Percentiles rank a stretch among this genome's conserved stretches.
These are phyloP conservation scores for Pisolithus thermaeus DNA, from an alignment of 1,284 basidiomycete genomes.

Conservation along the genomic window DNA sequence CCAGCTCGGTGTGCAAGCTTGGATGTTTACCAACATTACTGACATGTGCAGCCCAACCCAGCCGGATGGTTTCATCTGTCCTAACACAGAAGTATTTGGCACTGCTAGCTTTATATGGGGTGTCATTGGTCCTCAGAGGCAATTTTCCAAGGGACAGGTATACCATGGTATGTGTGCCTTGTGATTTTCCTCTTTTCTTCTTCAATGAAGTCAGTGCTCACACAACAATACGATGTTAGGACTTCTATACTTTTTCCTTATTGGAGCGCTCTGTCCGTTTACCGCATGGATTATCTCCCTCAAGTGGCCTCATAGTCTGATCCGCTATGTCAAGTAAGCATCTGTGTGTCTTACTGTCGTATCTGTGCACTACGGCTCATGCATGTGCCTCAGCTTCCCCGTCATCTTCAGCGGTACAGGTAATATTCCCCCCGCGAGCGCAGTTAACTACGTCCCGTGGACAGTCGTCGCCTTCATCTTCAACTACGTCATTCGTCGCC, in stretches of 20 bases:
- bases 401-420: slow-evolving; percentile 51
- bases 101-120: slow-evolving; percentile 40
- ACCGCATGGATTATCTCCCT: slow-evolving; percentile 34
- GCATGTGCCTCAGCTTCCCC: slow-evolving; percentile 33
- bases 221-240: neutral
- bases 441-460: slow-evolving; percentile 45
- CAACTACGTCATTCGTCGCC: slow-evolving; percentile 48
- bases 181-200: neutral
- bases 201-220: neutral
- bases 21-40: slow-evolving; percentile 31
- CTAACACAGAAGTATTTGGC: slow-evolving; percentile 32
- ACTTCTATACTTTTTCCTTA: slow-evolving; percentile 53
- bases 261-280: slow-evolving; percentile 46
- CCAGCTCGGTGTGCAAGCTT: slow-evolving; percentile 40
- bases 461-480: slow-evolving; percentile 48
- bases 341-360: neutral
- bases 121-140: slow-evolving; percentile 36
- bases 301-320: slow-evolving; percentile 39
- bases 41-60: slow-evolving; percentile 23
- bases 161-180: slow-evolving; percentile 12
- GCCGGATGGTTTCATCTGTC: slow-evolving; percentile 33
- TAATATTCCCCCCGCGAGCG: slow-evolving; percentile 48
- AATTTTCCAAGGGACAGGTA: slow-evolving; percentile 25
- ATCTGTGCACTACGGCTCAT: neutral
- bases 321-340: slow-evolving; percentile 42